Conservation (phyloP, 345 rosid genomes). For the Gynandropsis gynandra region DNA sequence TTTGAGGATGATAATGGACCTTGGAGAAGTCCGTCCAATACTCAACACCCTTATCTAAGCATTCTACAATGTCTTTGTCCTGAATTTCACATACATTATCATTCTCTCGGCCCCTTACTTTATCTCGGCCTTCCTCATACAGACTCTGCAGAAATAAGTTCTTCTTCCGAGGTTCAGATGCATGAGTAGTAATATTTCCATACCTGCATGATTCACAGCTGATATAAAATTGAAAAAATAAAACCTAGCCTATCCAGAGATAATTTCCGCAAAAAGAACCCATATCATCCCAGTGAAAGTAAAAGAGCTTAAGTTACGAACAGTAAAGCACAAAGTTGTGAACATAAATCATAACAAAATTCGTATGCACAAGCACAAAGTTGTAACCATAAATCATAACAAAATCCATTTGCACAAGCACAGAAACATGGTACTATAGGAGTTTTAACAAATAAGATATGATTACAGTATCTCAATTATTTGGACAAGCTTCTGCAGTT, state of each 20-base stretch:
- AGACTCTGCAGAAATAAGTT: conserved; percentile 77
- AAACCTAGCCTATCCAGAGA: too few species aligned
- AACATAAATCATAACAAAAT: too few species aligned
- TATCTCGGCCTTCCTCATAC: conserved; percentile 47
- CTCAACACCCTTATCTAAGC: conserved; percentile 55
- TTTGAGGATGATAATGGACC: conserved; percentile 78
- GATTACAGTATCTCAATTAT: too few species aligned
- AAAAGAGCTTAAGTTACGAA: too few species aligned
- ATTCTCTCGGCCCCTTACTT: conserved; percentile 20
- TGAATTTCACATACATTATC: conserved; percentile 35
- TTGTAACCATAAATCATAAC: too few species aligned
- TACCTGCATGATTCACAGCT: conserved; percentile 39
- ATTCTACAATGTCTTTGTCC: conserved; percentile 64
- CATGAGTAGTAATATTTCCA: conserved; percentile 54
- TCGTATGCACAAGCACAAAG: too few species aligned
- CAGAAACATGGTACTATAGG: too few species aligned
- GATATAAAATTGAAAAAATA: neutral
- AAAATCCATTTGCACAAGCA: too few species aligned
- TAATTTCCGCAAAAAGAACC: too few species aligned
- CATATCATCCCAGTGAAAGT: neutral
- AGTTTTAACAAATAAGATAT: too few species aligned
- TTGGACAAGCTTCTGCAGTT: too few species aligned
- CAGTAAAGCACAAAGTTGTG: too few species aligned
- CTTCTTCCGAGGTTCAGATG: conserved; percentile 48
- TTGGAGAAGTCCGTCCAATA: conserved; percentile 95